Conservation (phyloP, 352 stramenopile species). For the Blastocystis sp. region DNA sequence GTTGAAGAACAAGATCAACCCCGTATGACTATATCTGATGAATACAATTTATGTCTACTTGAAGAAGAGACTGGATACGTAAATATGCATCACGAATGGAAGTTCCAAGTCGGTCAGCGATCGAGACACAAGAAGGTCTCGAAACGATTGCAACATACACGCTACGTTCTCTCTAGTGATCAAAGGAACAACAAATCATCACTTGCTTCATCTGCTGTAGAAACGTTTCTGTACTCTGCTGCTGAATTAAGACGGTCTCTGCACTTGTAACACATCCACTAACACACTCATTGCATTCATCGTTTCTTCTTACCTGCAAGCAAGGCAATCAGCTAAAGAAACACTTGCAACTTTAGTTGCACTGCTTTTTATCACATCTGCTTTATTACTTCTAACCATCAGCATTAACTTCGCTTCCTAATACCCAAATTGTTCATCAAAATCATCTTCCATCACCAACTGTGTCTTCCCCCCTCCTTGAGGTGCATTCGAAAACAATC, state of each 20-base stretch:
- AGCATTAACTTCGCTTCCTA: background rate
- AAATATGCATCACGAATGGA: background rate
- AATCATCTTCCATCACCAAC: constrained; percentile 50
- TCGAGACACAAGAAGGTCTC: constrained; percentile 30
- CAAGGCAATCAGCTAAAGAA: constrained; percentile 36
- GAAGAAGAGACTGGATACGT: background rate
- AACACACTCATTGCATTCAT: background rate
- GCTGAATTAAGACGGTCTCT: constrained; percentile 54
- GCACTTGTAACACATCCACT: constrained; percentile 58
- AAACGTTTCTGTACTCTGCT: constrained; percentile 35
- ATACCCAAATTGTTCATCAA: background rate
- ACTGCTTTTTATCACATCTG: constrained; percentile 15
- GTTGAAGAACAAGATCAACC: constrained; percentile 26
- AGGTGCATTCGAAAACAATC: background rate
- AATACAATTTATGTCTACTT: background rate
- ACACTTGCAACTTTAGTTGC: constrained; percentile 34
- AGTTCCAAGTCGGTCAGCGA: background rate
- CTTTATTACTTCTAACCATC: background rate
- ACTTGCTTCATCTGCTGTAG: constrained; percentile 17
- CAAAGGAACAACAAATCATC: background rate
- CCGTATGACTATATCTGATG: background rate
- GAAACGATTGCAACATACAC: constrained; percentile 24
- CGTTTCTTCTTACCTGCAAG: background rate
- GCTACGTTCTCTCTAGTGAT: background rate
- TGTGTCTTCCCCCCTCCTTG: background rate